A percentile compares a stretch with the other conserved stretches of the same genome.
phyloP scores from a whole-genome alignment of 768 basidiomycete species.

The Tylopilus rubrobrunneus region DNA sequence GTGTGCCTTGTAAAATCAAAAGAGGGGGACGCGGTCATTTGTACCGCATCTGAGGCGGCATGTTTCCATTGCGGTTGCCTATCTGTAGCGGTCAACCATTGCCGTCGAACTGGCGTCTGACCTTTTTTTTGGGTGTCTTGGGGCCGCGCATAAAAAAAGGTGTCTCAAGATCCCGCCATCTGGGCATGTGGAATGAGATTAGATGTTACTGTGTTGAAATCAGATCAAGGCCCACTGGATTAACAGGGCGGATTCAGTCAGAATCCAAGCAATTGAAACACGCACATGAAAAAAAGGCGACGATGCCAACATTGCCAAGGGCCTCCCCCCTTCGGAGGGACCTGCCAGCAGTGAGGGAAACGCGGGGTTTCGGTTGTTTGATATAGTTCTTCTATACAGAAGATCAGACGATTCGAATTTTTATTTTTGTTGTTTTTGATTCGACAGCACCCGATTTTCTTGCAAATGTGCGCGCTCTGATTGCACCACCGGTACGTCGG shows the following conservation, averaged over 20 bases:
- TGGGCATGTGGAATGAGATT: not conserved
- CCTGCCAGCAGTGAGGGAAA: not conserved
- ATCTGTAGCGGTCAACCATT: not conserved
- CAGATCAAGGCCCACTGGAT: not conserved
- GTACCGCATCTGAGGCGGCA: not conserved
- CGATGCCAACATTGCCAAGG: not conserved
- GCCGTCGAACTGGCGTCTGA: not conserved
- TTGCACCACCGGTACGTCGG: not conserved
- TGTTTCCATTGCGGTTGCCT: not conserved
- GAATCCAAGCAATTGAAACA: not conserved
- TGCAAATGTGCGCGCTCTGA: not conserved
- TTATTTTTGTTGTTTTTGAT: too few relatives aligned
- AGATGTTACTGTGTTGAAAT: not conserved
- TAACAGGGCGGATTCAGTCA: not conserved
- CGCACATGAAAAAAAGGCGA: not conserved
- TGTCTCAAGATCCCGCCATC: not conserved
- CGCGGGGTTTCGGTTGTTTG: not conserved
- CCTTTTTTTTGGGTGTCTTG: not conserved
- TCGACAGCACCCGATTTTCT: too few relatives aligned
- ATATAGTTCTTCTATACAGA: not conserved
- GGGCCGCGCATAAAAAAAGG: not conserved
- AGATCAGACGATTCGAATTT: not conserved
- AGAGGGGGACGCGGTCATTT: not conserved
- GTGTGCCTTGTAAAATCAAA: not conserved
- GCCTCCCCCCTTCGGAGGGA: not conserved